Conservation (phyloP, 345 rosid species). For the Brassica nigra region DNA sequence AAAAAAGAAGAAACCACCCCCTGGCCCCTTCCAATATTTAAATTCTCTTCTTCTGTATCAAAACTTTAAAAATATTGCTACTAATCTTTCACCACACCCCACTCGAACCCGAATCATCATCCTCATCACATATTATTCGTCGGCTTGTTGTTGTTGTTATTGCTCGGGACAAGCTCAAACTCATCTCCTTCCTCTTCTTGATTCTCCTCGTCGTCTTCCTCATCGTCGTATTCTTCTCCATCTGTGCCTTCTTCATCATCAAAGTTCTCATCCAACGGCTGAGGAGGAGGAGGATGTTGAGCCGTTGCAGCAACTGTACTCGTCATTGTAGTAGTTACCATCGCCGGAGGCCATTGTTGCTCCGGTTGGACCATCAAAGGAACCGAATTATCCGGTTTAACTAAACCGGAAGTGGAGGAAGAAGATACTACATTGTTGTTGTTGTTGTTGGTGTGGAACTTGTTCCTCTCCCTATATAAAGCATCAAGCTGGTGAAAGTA, state of each 20-base stretch:
- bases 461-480: conserved; percentile 56
- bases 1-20: background rate
- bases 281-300: conserved; percentile 18
- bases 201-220: conserved; percentile 49
- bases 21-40: conserved; percentile 43
- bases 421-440: conserved; percentile 2
- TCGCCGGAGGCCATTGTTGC: conserved; percentile 72
- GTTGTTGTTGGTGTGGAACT: conserved; percentile 13
- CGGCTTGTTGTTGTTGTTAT: conserved; percentile 26
- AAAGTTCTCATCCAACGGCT: conserved; percentile 29
- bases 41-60: conserved; percentile 36
- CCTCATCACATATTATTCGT: conserved; percentile 22
- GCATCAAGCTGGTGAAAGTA: conserved; percentile 75
- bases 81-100: conserved; percentile 27
- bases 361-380: conserved; percentile 71
- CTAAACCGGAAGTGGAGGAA: conserved; percentile 32
- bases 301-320: background rate
- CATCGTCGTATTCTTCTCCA: conserved; percentile 39
- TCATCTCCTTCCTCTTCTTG: conserved; percentile 59
- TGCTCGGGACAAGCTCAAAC: conserved; percentile 58
- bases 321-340: background rate
- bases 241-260: conserved; percentile 50
- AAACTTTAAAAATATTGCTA: conserved; percentile 25
- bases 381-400: conserved; percentile 50
- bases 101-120: conserved; percentile 8